phyloP scores from a whole-genome alignment of 1,284 basidiomycete genomes.

The Cryptococcus sp. region DNA sequence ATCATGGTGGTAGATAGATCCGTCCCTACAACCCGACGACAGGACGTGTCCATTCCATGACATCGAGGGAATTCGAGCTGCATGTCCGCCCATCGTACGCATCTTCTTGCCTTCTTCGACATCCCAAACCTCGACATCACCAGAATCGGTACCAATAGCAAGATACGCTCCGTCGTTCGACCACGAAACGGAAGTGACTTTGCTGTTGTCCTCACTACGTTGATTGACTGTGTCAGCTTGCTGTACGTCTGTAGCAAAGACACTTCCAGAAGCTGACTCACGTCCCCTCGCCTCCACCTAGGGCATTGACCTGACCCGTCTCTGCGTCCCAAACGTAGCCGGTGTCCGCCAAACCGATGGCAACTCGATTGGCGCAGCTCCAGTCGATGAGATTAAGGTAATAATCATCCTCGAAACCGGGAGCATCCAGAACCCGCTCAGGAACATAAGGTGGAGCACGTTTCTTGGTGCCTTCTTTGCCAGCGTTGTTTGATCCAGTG shows the following conservation, averaged over 20 bases:
- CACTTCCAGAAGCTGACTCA: slow-evolving; percentile 24
- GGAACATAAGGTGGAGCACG: slow-evolving; percentile 61
- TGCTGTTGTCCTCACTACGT: slow-evolving; percentile 19
- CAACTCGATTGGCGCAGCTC: slow-evolving; percentile 82
- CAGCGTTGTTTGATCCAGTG: slow-evolving; percentile 18
- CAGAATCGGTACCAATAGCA: slow-evolving; percentile 79
- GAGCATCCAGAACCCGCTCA: slow-evolving; percentile 93
- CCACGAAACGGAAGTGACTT: slow-evolving; percentile 36
- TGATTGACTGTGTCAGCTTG: slow-evolving; percentile 61
- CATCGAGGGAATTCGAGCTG: slow-evolving; percentile 73
- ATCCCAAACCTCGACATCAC: slow-evolving; percentile 96
- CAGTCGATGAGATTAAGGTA: slow-evolving; percentile 94
- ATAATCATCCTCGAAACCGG: slow-evolving; percentile 93
- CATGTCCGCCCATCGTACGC: slow-evolving; percentile 82
- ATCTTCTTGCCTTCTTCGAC: slow-evolving; percentile 76
- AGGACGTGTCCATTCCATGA: slow-evolving; percentile 85
- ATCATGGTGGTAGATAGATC: slow-evolving; percentile 92
- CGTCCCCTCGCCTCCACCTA: slow-evolving; percentile 23
- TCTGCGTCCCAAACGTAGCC: slow-evolving; percentile 95
- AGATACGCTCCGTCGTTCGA: slow-evolving; percentile 57
- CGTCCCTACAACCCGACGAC: slow-evolving; percentile 84
- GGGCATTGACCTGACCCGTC: slow-evolving; percentile 67
- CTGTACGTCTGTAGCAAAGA: not conserved
- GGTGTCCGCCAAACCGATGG: slow-evolving; percentile 77
- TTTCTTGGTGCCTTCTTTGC: slow-evolving; percentile 32